These are phyloP conservation scores for Echinosophora koreensis DNA, from an alignment of 306 rosid species.

Conservation along the genomic window DNA sequence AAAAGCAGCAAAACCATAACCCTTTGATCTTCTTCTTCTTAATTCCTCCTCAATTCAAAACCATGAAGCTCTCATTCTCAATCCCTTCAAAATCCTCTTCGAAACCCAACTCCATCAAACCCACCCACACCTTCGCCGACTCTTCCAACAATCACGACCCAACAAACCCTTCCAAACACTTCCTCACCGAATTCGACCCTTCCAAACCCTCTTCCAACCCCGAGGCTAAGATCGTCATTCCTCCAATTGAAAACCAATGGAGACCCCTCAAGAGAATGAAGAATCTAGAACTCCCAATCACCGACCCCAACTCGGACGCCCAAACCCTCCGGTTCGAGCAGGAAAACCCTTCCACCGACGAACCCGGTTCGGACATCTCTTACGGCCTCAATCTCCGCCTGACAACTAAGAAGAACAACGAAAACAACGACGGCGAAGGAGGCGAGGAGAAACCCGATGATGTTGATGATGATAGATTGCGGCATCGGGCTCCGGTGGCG, in stretches of 20 bases:
- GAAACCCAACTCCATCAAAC: too few relatives aligned
- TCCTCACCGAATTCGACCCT: slow-evolving; percentile 57
- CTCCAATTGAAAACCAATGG: slow-evolving; percentile 56
- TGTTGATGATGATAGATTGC: not conserved
- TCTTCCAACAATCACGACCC: not conserved
- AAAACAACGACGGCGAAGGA: too few relatives aligned
- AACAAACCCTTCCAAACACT: slow-evolving; percentile 24
- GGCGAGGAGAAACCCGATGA: too few relatives aligned
- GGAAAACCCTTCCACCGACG: slow-evolving; percentile 39
- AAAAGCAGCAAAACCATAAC: too few relatives aligned
- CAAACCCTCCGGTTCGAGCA: slow-evolving; percentile 56
- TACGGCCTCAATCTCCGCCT: slow-evolving; percentile 66
- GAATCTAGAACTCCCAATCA: slow-evolving; percentile 48
- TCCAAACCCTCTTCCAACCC: slow-evolving; percentile 34
- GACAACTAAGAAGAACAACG: too few relatives aligned
- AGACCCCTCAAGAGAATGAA: slow-evolving; percentile 46
- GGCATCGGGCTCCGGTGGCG: slow-evolving; percentile 12
- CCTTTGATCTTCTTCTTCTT: too few relatives aligned
- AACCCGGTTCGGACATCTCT: slow-evolving; percentile 50
- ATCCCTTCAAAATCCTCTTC: slow-evolving; percentile 48
- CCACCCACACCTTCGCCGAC: slow-evolving; percentile 23
- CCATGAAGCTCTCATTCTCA: slow-evolving; percentile 53
- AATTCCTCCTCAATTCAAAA: too few relatives aligned
- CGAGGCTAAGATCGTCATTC: slow-evolving; percentile 33
- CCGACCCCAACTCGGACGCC: slow-evolving; percentile 33